These are phyloP conservation scores for Thinopyrum obtusiflorum DNA, from an alignment of 202 grass and related monocot species.

Conservation along the genomic window DNA sequence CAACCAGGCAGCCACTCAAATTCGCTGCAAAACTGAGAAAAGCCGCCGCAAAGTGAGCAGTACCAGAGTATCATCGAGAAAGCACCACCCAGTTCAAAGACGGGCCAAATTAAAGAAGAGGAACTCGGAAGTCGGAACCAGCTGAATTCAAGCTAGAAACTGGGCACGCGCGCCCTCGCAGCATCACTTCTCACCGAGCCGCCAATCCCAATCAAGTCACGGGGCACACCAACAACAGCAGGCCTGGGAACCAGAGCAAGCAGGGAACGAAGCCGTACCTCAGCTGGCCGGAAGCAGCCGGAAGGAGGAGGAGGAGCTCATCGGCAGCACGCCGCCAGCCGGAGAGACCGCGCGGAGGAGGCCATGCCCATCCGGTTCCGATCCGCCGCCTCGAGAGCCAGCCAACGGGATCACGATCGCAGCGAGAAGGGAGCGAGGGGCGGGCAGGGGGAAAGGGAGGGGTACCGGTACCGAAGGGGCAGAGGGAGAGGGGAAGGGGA, in stretches of 20 bases:
- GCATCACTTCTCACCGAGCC: neutral
- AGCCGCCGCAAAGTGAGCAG: neutral
- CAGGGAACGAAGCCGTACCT: neutral
- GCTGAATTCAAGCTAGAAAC: neutral
- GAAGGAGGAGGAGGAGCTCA: neutral
- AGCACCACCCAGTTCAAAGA: neutral
- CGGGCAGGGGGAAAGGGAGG: neutral
- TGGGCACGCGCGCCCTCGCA: neutral
- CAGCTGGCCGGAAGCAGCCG: neutral
- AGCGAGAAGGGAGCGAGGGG: neutral
- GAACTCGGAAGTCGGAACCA: neutral
- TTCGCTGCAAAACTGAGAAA: neutral
- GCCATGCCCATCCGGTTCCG: neutral
- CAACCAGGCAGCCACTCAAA: neutral
- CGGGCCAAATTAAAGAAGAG: neutral
- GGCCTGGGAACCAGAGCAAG: neutral
- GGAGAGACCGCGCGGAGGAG: conserved; percentile 15
- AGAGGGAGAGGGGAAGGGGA: conserved; percentile 8
- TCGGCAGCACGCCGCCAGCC: neutral
- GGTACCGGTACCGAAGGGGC: neutral
- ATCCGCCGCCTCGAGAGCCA: neutral
- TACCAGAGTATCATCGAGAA: neutral
- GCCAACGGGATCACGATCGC: conserved; percentile 11
- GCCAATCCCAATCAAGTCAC: neutral
- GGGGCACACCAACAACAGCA: neutral